These are phyloP conservation scores for Ophioceras dolichostomum DNA, from an alignment of 2,329 filamentous ascomycete genomes.

Conservation along the genomic window DNA sequence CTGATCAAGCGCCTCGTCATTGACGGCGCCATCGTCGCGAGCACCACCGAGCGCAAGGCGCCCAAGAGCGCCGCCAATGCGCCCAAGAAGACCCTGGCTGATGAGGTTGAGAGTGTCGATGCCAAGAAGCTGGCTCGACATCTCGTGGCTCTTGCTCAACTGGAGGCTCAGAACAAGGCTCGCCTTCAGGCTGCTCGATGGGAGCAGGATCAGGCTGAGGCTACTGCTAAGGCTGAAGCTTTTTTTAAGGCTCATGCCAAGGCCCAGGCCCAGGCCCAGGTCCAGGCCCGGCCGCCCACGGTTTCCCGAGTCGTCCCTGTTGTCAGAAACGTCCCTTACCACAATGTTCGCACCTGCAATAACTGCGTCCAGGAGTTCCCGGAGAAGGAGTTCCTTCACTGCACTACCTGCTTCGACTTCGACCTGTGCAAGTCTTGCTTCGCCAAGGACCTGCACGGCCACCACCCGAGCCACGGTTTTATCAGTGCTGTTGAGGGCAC, in stretches of 20 bases:
- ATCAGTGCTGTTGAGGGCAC: conserved; percentile 52
- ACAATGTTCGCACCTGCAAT: conserved; percentile 56
- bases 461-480: conserved; percentile 82
- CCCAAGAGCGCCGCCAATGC: conserved; percentile 24
- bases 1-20: conserved; percentile 81
- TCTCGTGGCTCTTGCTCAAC: not conserved
- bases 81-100: conserved; percentile 19
- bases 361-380: conserved; percentile 55
- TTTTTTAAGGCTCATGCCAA: no score
- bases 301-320: conserved; percentile 10
- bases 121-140: conserved; percentile 2
- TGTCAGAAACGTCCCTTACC: conserved; percentile 11
- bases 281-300: conserved; percentile 2
- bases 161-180: conserved; percentile 9
- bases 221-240: no score
- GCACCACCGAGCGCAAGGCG: conserved; percentile 69
- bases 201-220: no score
- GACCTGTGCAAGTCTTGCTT: conserved; percentile 86
- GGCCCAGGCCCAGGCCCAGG: conserved; percentile 5
- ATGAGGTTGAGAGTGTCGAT: conserved; percentile 13
- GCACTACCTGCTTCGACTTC: conserved; percentile 74
- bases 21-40: conserved; percentile 69
- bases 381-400: conserved; percentile 76
- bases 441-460: conserved; percentile 64
- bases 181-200: no score